These are phyloP conservation scores for Pichia cactophila DNA, from an alignment of 1,139 yeast species.

Conservation along the genomic window DNA sequence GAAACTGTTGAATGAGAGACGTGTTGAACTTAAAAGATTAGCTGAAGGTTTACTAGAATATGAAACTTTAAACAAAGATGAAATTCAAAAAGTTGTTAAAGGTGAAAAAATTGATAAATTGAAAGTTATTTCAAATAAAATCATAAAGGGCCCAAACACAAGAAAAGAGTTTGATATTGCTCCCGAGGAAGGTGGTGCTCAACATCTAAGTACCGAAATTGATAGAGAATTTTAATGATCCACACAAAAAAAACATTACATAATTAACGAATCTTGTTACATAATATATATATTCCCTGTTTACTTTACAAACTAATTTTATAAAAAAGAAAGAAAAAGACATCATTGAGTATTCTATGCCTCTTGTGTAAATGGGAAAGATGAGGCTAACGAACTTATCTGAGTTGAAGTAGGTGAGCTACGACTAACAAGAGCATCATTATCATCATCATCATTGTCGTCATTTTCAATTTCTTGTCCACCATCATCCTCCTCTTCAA, in stretches of 20 bases:
- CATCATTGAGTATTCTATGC: neutral
- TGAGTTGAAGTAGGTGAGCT: constrained; percentile 7
- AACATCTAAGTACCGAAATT: constrained; percentile 15
- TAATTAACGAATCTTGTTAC: neutral
- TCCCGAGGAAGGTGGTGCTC: constrained; percentile 21
- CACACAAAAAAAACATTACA: neutral
- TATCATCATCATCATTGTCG: neutral
- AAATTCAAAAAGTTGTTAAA: constrained; percentile 75
- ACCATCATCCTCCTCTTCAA: constrained; percentile 2
- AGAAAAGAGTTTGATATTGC: constrained; percentile 28
- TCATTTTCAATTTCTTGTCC: neutral
- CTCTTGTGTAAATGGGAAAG: constrained; percentile 12
- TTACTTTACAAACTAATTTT: too few relatives aligned
- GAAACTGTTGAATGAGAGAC: constrained; percentile 50
- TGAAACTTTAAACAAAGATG: constrained; percentile 88
- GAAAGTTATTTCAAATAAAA: constrained; percentile 66
- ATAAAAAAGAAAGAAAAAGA: neutral
- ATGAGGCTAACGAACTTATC: constrained; percentile 12
- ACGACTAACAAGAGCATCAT: neutral
- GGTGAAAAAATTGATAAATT: constrained; percentile 70
- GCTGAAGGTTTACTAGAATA: constrained; percentile 93
- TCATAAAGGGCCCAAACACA: constrained; percentile 44
- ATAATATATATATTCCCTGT: neutral
- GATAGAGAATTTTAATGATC: constrained; percentile 1
- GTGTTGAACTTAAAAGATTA: constrained; percentile 70